Base-by-base conservation (phyloP, 768 basidiomycete species). In the Hortiboletus flavorubellus region DNA sequence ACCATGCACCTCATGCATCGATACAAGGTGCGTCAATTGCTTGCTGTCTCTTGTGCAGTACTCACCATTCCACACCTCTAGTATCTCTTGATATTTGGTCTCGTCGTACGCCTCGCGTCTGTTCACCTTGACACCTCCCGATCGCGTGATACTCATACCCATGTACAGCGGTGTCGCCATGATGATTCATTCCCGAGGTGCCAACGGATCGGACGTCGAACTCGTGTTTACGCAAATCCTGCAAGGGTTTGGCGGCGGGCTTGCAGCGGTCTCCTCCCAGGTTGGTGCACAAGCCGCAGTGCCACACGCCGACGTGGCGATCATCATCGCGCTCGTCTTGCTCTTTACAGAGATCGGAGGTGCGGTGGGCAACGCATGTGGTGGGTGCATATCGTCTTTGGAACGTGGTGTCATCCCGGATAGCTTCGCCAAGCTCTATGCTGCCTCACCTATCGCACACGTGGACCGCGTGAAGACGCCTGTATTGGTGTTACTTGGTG, bases 241-340 rank as follows among this genome's bases (percentile, higher is more conserved):
- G 15, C 88, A 89, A 70, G 89, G 88, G 45, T 72, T 85, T 9
- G 89, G 89, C 16, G 89, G 89, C 14, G 89, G 87, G 15, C 76
- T 90, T 53, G 85, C 86, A 4, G 79, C 80, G 8, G 72, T 83
- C 40, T 65, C 80, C 5, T 68, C 76, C 1, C 83, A 83, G 63
- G 83, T 85, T 37, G 80, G 78, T 31, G 80, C 86, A 4, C 87
- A 89, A 63, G 86, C 85, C 4, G 73, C 80, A 11, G 87, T 87
- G 4, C 74, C 80, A 0, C 87, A 87, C 61, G 66, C 67, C 11
- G 87, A 88, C 54, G 81, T 88, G 7, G 87, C 84, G 0, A 83
- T 83, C 61, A 82, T 82, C 41, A 88, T 84, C 7, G 85, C 85
- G 0, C 70, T 86, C 49, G 82, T 88, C 7, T 68, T 88, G n/a